These are phyloP conservation scores for Niebla homalea DNA, from an alignment of 495 filamentous ascomycete genomes.

Conservation along the genomic window DNA sequence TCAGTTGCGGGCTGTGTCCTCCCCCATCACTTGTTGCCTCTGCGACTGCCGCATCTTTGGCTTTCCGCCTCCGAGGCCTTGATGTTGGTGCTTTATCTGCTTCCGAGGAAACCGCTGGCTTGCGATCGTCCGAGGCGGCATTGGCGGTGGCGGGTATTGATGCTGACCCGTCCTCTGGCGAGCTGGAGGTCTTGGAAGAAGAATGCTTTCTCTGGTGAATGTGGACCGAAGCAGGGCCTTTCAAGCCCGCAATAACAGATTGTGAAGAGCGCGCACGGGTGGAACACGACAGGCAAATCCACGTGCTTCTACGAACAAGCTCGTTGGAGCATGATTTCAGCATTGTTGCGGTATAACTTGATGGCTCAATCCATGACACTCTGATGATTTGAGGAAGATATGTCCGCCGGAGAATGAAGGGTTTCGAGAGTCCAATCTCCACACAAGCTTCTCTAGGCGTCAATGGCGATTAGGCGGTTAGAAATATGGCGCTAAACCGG, in stretches of 20 bases:
- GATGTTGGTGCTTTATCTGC: slow-evolving; percentile 3
- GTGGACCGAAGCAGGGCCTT: slow-evolving; percentile 22
- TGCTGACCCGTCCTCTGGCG: slow-evolving; percentile 21
- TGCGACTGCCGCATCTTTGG: slow-evolving; percentile 5
- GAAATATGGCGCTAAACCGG: no score
- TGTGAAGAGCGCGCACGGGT: slow-evolving; percentile 17
- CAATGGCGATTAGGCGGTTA: no score
- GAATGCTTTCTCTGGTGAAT: slow-evolving; percentile 42
- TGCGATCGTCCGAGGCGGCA: slow-evolving; percentile 4
- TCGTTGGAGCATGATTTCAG: slow-evolving; percentile 37
- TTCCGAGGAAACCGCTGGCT: not conserved
- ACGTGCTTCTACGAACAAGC: slow-evolving; percentile 31
- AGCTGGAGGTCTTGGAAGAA: slow-evolving; percentile 32
- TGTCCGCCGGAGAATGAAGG: not conserved
- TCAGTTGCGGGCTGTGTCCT: slow-evolving; percentile 20
- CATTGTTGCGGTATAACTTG: slow-evolving; percentile 19
- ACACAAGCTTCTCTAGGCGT: no score
- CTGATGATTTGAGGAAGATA: not conserved
- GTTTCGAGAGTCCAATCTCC: no score
- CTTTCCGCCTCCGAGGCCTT: slow-evolving; percentile 8
- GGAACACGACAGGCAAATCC: slow-evolving; percentile 27
- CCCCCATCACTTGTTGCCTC: slow-evolving; percentile 1
- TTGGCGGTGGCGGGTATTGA: slow-evolving; percentile 11
- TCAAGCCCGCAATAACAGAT: slow-evolving; percentile 22
- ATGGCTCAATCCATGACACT: not conserved